Evolutionary conservation across 805 yeast species (phyloP).

Genomic region (Starmerella khaoyaiensis): DNA sequence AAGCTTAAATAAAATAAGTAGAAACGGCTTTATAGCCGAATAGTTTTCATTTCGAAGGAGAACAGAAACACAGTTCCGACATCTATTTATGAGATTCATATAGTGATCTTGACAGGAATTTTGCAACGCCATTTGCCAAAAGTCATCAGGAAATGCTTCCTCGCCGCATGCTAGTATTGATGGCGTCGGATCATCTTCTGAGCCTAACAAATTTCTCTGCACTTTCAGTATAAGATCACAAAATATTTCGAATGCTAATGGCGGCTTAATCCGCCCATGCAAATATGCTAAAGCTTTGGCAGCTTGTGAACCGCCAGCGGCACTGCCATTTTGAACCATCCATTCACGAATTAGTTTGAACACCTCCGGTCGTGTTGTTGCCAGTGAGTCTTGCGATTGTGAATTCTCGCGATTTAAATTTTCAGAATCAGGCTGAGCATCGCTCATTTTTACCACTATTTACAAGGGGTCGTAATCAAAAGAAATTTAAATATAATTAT

Average conservation of each 20-base stretch:
- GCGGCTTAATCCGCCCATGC: neutral
- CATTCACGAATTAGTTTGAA: neutral
- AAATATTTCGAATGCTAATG: conserved; percentile 7
- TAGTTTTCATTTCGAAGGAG: conserved; percentile 8
- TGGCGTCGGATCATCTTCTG: conserved; percentile 16
- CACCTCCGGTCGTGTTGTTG: conserved; percentile 2
- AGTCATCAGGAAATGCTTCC: conserved; percentile 5
- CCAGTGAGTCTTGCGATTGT: too few relatives aligned
- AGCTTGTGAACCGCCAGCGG: conserved; percentile 1
- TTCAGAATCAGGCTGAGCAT: too few relatives aligned
- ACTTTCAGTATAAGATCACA: conserved; percentile 7
- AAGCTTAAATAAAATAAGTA: neutral
- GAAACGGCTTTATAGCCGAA: neutral
- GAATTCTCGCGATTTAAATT: too few relatives aligned
- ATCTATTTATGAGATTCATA: conserved; percentile 12
- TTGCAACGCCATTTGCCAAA: conserved; percentile 3
- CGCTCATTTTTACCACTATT: too few relatives aligned
- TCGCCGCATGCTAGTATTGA: conserved; percentile 6
- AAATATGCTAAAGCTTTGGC: neutral
- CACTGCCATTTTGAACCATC: neutral
- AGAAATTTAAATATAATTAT: too few relatives aligned
- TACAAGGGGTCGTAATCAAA: too few relatives aligned
- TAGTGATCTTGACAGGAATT: neutral
- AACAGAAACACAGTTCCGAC: conserved; percentile 19
- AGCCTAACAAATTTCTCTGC: conserved; percentile 11